phyloP scores from a whole-genome alignment of 768 basidiomycete species.

The Collybia sp. region DNA sequence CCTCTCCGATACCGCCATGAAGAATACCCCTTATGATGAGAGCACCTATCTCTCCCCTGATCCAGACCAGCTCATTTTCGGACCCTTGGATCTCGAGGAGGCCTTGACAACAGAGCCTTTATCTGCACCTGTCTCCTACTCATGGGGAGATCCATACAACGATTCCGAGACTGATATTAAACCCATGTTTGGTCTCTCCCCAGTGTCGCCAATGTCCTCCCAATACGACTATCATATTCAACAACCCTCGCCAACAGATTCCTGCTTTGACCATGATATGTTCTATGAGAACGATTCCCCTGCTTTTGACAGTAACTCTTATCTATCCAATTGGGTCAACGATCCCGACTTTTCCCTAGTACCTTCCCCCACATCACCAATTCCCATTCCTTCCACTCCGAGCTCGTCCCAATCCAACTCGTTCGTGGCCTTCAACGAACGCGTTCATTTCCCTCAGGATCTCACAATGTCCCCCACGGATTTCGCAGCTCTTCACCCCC shows the following conservation, averaged over 20 bases:
- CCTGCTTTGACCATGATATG: too few species aligned
- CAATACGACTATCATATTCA: slow-evolving; percentile 30
- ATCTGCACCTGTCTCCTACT: slow-evolving; percentile 20
- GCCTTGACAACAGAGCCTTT: slow-evolving; percentile 9
- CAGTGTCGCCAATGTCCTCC: slow-evolving; percentile 15
- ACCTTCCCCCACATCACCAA: slow-evolving; percentile 48
- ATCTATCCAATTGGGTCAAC: slow-evolving; percentile 58
- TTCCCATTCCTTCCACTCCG: slow-evolving; percentile 51
- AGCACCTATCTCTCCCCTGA: slow-evolving; percentile 28
- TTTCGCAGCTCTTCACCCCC: slow-evolving; percentile 55
- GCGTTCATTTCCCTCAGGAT: slow-evolving; percentile 41
- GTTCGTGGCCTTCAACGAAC: slow-evolving; percentile 45
- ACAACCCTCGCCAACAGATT: slow-evolving; percentile 33
- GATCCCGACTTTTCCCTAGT: slow-evolving; percentile 43
- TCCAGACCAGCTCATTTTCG: slow-evolving; percentile 53
- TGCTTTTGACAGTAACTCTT: slow-evolving; percentile 38
- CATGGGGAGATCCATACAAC: slow-evolving; percentile 30
- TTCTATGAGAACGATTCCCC: slow-evolving; percentile 26
- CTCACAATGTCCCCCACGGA: slow-evolving; percentile 55
- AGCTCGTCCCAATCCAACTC: slow-evolving; percentile 38
- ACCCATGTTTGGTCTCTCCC: slow-evolving; percentile 31
- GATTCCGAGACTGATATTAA: slow-evolving; percentile 39
- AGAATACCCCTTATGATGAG: slow-evolving; percentile 28
- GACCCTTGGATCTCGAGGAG: slow-evolving; percentile 56
- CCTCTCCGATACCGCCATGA: slow-evolving; percentile 18